These are phyloP conservation scores for Trichopus zeylanicus DNA, from an alignment of 116 monocot species.

Conservation along the genomic window DNA sequence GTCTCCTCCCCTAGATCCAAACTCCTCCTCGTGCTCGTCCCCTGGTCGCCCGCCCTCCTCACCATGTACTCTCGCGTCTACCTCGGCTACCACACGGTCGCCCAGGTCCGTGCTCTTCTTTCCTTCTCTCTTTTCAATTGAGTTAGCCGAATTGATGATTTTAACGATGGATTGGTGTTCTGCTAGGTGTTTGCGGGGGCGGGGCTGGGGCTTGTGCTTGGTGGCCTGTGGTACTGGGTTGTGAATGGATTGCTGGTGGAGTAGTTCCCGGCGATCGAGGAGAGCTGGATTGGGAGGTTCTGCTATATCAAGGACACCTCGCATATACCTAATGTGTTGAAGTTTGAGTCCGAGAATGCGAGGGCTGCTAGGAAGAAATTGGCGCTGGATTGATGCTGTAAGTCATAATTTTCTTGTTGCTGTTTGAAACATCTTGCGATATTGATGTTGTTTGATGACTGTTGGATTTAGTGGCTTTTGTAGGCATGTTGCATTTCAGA, in stretches of 20 bases:
- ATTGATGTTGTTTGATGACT: neutral
- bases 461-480: neutral
- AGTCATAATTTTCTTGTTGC: slow-evolving; percentile 7
- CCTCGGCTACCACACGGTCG: slow-evolving; percentile 85
- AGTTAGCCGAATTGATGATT: too few species aligned
- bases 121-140: neutral
- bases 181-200: slow-evolving; percentile 90
- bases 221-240: slow-evolving; percentile 73
- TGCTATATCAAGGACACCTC: slow-evolving; percentile 85
- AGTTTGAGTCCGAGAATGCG: slow-evolving; percentile 93
- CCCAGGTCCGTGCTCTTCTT: slow-evolving; percentile 41
- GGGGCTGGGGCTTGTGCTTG: slow-evolving; percentile 59
- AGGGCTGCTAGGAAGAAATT: slow-evolving; percentile 68
- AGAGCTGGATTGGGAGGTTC: slow-evolving; percentile 64
- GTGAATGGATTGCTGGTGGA: slow-evolving; percentile 61
- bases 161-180: neutral
- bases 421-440: neutral
- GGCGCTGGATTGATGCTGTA: slow-evolving; percentile 43
- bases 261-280: slow-evolving; percentile 74
- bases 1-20: slow-evolving; percentile 14
- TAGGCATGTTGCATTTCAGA: too few species aligned
- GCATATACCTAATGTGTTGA: slow-evolving; percentile 74
- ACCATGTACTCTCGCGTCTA: slow-evolving; percentile 94
- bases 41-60: slow-evolving; percentile 68
- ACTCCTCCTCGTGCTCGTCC: slow-evolving; percentile 26